Conservation (phyloP, 129 eudicot genomes). For the Silybum marianum region DNA sequence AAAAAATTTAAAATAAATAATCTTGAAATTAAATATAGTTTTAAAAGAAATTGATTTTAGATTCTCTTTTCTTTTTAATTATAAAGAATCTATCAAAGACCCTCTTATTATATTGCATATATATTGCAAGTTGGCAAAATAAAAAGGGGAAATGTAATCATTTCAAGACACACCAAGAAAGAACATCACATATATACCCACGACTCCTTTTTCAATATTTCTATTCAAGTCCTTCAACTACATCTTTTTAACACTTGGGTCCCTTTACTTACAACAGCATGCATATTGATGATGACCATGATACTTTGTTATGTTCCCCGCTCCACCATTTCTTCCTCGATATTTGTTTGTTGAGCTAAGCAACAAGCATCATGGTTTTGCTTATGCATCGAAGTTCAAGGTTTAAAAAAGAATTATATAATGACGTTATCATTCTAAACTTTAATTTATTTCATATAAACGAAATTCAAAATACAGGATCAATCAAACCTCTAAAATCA, state of each 20-base stretch:
- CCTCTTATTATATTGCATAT: too few relatives aligned
- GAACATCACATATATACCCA: slow-evolving; percentile 5
- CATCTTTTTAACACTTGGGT: not conserved
- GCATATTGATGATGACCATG: not conserved
- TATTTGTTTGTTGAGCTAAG: not conserved
- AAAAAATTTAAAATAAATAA: too few relatives aligned
- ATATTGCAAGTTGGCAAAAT: not conserved
- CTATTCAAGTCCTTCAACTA: slow-evolving; percentile 6
- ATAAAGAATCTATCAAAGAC: too few relatives aligned
- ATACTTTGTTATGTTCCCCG: not conserved
- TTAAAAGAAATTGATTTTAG: too few relatives aligned
- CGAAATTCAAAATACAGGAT: not conserved
- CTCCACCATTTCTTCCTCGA: not conserved
- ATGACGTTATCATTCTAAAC: not conserved
- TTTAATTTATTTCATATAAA: not conserved
- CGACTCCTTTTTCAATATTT: not conserved
- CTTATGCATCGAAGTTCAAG: not conserved
- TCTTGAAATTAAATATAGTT: too few relatives aligned
- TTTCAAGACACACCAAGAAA: not conserved
- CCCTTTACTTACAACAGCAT: slow-evolving; percentile 8
- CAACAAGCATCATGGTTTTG: not conserved
- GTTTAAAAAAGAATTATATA: not conserved
- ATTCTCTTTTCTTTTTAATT: too few relatives aligned
- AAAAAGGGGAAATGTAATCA: slow-evolving; percentile 8
- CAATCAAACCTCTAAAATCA: not conserved